Percentiles rank a stretch among this genome's conserved stretches.
Conservation (phyloP, 768 basidiomycete genomes). For the Trametes punicea region DNA sequence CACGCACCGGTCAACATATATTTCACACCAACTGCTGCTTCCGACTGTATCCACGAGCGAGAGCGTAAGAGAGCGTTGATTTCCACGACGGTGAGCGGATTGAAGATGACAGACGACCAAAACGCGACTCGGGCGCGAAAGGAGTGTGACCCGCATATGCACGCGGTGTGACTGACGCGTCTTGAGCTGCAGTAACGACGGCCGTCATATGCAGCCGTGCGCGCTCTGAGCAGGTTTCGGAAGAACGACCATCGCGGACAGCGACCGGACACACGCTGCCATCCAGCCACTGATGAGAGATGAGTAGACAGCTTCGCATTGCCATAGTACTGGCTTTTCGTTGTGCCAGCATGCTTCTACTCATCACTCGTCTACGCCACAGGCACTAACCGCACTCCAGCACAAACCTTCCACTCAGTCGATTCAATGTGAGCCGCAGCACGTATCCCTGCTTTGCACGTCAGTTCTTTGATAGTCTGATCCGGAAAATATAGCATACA, state of each 20-base stretch:
- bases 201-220: conserved; percentile 1
- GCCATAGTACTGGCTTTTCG: conserved; percentile 11
- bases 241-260: conserved; percentile 5
- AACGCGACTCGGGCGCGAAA: conserved; percentile 11
- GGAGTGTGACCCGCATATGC: conserved; percentile 1
- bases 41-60: neutral
- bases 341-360: neutral
- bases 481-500: conserved; percentile 37
- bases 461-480: neutral
- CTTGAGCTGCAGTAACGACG: too few species aligned
- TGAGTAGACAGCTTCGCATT: conserved; percentile 14
- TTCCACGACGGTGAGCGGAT: neutral
- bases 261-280: neutral
- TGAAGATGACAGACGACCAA: conserved; percentile 1
- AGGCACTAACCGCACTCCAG: conserved; percentile 48
- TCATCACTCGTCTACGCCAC: neutral
- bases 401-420: conserved; percentile 43
- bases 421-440: conserved; percentile 34
- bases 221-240: neutral
- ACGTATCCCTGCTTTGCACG: neutral
- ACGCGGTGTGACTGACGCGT: conserved; percentile 17
- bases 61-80: neutral
- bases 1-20: too few species aligned
- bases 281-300: neutral
- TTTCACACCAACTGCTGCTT: too few species aligned